Base-by-base conservation (phyloP, 1,284 basidiomycete genomes). In the Tilletia walkeri region DNA sequence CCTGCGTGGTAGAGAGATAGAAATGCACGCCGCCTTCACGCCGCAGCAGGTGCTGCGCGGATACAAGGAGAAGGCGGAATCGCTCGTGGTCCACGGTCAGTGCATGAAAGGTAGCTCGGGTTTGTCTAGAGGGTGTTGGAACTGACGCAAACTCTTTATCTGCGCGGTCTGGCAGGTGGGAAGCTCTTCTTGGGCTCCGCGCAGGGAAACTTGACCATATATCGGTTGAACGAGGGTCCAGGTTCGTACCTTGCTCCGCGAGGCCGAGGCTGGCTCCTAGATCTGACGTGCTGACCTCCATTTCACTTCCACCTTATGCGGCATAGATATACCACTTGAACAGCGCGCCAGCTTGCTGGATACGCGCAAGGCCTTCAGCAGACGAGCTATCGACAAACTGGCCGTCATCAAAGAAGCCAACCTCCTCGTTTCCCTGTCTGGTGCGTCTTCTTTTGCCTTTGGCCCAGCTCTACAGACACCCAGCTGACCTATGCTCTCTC, bases 351-450 rank as follows among this genome's bases (percentile, higher is more conserved):
- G 59, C 59, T 63, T 63, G 30, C 59, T 63, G 34, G 59, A 77
- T 45, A 65, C 66, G 9, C 56, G 61, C 39, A 16, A 68, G 72
- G 85, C 84, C 4, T 84, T 94, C 41, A 85, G 87, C 14, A 87
- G 89, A 74, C 88, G 88, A 76, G 87, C 91, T 12, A 92, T 98
- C 54, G 94, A 97, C 70, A 93, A 93, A 80, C 85, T 97, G 4
- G 92, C 90, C 2, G 90, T 91, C 67, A 88, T 97, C 74, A 90
- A 90, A 74, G 92, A 93, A 76, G 88, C 92, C 16, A 90, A 92
- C 76, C 90, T 91, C 10, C 86, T 97, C 38, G 89, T 92, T 3
- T 87, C 92, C 7, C 87, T 96, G 1, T 91, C 92, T 20, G 93
- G 94, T 92, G 75, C 70, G 88, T 84, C 79, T 9, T 3, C 9